phyloP scores from a whole-genome alignment of 2,329 filamentous ascomycete genomes.

The Xylogone sp. region DNA sequence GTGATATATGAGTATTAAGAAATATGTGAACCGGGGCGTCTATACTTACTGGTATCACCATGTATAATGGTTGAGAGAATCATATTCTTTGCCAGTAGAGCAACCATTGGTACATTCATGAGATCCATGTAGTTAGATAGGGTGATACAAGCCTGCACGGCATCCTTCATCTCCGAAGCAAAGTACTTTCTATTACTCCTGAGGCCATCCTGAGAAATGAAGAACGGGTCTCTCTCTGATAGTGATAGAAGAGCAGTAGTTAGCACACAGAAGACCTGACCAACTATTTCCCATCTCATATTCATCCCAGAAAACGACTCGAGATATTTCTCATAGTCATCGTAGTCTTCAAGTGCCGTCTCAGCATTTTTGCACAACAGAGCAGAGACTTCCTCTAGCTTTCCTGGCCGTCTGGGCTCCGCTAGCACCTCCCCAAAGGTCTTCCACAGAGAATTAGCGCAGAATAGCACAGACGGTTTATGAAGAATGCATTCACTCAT shows the following conservation, averaged over 20 bases:
- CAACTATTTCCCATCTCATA: conserved; percentile 28
- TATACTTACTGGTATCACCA: conserved; percentile 36
- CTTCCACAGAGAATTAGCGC: conserved; percentile 19
- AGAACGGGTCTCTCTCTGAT: conserved; percentile 19
- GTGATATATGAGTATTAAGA: background rate
- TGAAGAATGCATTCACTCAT: conserved; percentile 12
- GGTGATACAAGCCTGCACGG: conserved; percentile 31
- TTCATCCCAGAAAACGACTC: conserved; percentile 20
- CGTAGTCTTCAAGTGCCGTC: conserved; percentile 20
- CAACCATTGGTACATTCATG: conserved; percentile 36
- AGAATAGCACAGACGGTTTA: conserved; percentile 10
- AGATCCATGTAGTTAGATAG: conserved; percentile 29
- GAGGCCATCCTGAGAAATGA: conserved; percentile 18
- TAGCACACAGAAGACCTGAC: conserved; percentile 20
- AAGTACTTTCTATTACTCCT: conserved; percentile 21
- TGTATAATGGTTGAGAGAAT: conserved; percentile 34
- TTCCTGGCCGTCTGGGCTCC: conserved; percentile 17
- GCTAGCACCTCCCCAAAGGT: conserved; percentile 16
- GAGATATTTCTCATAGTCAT: conserved; percentile 25
- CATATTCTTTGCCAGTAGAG: conserved; percentile 30
- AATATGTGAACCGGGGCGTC: background rate
- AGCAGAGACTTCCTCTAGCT: conserved; percentile 19
- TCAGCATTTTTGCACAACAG: conserved; percentile 25
- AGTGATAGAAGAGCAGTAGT: conserved; percentile 15
- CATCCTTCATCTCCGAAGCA: conserved; percentile 26